Base-by-base conservation (phyloP, 2,329 filamentous ascomycete species). In the Talaromyces sp. region DNA sequence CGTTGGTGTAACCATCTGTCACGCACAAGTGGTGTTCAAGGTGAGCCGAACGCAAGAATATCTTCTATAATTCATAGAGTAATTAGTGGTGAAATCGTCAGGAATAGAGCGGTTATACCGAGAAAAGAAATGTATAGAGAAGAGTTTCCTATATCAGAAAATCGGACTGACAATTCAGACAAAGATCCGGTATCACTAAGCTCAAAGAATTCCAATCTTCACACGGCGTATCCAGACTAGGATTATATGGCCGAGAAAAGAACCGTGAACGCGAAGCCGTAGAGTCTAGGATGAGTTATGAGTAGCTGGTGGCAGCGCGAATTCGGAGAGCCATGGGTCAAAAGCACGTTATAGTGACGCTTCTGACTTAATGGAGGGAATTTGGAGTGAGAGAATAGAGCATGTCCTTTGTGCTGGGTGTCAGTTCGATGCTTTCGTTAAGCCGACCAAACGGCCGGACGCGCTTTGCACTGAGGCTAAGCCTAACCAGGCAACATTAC, bases 401-500 rank as follows among this genome's bases (percentile, higher is more conserved):
- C 10, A n/a, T 8, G 4, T 54, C 11, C 11, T 11, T 22, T 56
- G 31, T 22, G 31, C 6, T 56, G 50, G 50, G 4, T 5, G 7
- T 0, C 19, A n/a, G 22, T 19, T 31, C 10, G 48, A 52, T 50
- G 48, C 22, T 50, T 24, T 39, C 13, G 7, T n/a, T 45, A 11
- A 8, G 35, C 33, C 10, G 33, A 35, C 22, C 31, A n/a, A 22
- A 37, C 27, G 5, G 22, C 11, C 24, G 33, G 41, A 63, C 61
- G 50, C 61, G 61, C 39, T 35, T 11, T 48, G 16, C 4, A 31
- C n/a, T 35, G 19, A n/a, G 11, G 27, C 64, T 65, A 65, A 57
- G 8, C 64, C 64, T 3, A 41, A 62, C 33, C 3, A 22, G 58
- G 64, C 57, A 33, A 59, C 62, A 65, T 56, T 63, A 58, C 45